Percentiles rank a stretch among this genome's conserved stretches.
phyloP scores from a whole-genome alignment of 2,329 filamentous ascomycete genomes.

The Nemania serpens region DNA sequence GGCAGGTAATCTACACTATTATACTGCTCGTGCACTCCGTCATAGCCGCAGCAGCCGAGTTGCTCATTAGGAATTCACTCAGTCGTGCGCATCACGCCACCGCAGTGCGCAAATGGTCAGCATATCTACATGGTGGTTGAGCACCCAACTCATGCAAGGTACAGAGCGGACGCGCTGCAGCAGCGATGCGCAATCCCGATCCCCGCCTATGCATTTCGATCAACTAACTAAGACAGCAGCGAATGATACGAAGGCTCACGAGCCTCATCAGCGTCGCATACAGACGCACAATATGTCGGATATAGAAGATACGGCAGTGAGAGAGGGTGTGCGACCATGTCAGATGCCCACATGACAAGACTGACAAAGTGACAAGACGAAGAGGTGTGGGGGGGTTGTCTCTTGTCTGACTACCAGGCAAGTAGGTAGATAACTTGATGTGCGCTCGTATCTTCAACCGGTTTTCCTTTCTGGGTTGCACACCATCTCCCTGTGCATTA shows the following conservation, averaged over 20 bases:
- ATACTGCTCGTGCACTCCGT: not conserved
- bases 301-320: conserved; percentile 25
- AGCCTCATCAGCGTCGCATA: conserved; percentile 39
- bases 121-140: not conserved
- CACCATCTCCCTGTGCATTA: conserved; percentile 37
- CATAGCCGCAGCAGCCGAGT: conserved; percentile 21
- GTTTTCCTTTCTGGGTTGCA: conserved; percentile 30
- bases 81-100: conserved; percentile 15
- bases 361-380: conserved; percentile 1
- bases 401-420: not conserved
- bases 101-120: conserved; percentile 4
- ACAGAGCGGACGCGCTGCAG: conserved; percentile 37
- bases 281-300: conserved; percentile 22
- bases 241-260: conserved; percentile 40
- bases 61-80: conserved; percentile 6
- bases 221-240: conserved; percentile 32
- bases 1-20: not conserved
- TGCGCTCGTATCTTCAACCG: conserved; percentile 30
- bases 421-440: conserved; percentile 9
- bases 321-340: conserved; percentile 35
- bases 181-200: conserved; percentile 35
- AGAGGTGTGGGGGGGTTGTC: not conserved
- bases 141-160: conserved; percentile 38
- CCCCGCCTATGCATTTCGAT: conserved; percentile 33
- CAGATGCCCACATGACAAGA: conserved; percentile 37